phyloP scores from a whole-genome alignment of 2,329 filamentous ascomycete species.

The Didymella exigua region DNA sequence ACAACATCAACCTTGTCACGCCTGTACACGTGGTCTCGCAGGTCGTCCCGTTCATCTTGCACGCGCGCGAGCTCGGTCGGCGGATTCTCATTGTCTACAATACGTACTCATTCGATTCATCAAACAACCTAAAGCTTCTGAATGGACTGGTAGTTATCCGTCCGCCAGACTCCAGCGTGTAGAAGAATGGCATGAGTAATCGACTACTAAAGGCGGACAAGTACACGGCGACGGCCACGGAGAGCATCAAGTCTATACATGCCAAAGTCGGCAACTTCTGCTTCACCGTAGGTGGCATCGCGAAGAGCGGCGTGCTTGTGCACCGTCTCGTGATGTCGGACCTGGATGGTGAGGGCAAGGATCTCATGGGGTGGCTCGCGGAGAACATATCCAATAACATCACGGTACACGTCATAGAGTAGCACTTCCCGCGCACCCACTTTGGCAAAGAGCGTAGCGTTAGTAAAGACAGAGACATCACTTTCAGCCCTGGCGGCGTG shows the following conservation, averaged over 20 bases:
- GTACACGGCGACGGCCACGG: slow-evolving; percentile 72
- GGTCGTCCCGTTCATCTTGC: slow-evolving; percentile 75
- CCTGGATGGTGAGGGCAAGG: slow-evolving; percentile 71
- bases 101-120: slow-evolving; percentile 79
- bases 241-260: slow-evolving; percentile 82
- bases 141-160: slow-evolving; percentile 86
- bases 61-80: slow-evolving; percentile 72
- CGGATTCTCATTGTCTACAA: slow-evolving; percentile 82
- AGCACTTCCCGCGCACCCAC: slow-evolving; percentile 80
- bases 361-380: slow-evolving; percentile 79
- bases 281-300: slow-evolving; percentile 81
- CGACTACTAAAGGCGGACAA: slow-evolving; percentile 78
- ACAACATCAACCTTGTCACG: slow-evolving; percentile 88
- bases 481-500: slow-evolving; percentile 38
- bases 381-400: slow-evolving; percentile 73
- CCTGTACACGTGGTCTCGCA: slow-evolving; percentile 88
- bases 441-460: slow-evolving; percentile 69
- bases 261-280: slow-evolving; percentile 80
- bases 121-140: slow-evolving; percentile 72
- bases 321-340: slow-evolving; percentile 87
- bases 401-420: slow-evolving; percentile 88
- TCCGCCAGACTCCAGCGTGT: slow-evolving; percentile 87
- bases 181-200: slow-evolving; percentile 69
- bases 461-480: slow-evolving; percentile 43
- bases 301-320: slow-evolving; percentile 76